Conservation (phyloP, 352 stramenopile genomes). For the Globisporangium lucens region DNA sequence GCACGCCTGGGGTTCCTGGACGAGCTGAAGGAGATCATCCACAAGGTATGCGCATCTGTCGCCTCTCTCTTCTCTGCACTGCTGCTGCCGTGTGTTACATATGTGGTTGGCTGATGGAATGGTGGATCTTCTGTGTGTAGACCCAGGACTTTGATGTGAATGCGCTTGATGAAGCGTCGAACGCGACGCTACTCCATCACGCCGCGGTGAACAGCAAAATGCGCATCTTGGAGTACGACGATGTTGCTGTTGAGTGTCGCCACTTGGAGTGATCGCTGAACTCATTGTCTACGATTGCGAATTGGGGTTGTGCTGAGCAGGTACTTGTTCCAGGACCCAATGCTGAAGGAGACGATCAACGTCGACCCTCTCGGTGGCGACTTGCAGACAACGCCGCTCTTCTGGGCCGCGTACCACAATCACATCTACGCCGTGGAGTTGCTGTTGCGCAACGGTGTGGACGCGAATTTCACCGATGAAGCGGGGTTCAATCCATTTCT, state of each 20-base stretch:
- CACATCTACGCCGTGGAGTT: conserved; percentile 80
- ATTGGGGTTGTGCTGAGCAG: conserved; percentile 21
- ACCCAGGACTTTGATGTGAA: conserved; percentile 60
- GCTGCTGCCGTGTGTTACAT: neutral
- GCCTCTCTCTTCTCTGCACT: neutral
- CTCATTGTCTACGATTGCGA: neutral
- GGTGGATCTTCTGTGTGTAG: conserved; percentile 16
- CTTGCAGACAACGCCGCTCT: conserved; percentile 63
- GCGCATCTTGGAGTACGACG: conserved; percentile 59
- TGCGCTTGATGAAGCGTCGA: conserved; percentile 36
- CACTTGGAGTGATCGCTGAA: neutral
- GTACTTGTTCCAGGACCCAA: conserved; percentile 44
- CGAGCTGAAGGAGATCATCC: conserved; percentile 55
- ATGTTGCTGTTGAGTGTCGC: too few relatives aligned
- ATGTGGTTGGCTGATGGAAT: neutral
- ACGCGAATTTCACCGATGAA: conserved; percentile 49
- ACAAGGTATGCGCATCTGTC: neutral
- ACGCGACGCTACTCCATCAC: conserved; percentile 73
- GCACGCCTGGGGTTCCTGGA: conserved; percentile 54
- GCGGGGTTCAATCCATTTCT: conserved; percentile 62
- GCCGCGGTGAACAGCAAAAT: conserved; percentile 81
- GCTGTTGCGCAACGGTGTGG: conserved; percentile 55
- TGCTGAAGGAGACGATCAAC: conserved; percentile 28
- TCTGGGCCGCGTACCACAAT: conserved; percentile 72
- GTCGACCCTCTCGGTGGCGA: conserved; percentile 58